Evolutionary conservation across 2,329 filamentous ascomycete species (phyloP).

Genomic region (Fusarium burgessii): DNA sequence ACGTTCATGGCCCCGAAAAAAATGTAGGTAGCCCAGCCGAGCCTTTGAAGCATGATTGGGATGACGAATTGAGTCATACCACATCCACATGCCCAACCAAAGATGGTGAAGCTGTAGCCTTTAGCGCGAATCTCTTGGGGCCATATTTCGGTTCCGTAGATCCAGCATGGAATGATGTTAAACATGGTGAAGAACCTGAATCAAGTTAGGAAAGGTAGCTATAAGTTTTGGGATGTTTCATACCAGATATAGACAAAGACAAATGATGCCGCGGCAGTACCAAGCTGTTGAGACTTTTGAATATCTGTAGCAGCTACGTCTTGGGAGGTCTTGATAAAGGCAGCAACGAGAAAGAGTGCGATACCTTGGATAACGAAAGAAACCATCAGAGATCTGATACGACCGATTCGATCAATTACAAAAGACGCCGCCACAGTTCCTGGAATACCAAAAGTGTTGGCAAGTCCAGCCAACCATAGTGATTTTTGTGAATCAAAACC

Average conservation of each 20-base stretch:
- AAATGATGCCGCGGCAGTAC: neutral
- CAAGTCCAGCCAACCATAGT: neutral
- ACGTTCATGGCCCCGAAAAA: neutral
- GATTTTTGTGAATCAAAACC: neutral
- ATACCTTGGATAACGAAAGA: neutral
- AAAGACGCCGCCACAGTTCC: neutral
- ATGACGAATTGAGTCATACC: neutral
- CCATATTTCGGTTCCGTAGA: neutral
- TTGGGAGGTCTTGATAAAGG: neutral
- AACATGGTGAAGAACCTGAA: neutral
- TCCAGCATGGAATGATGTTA: constrained; percentile 1
- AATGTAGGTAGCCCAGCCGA: neutral
- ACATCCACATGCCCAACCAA: neutral
- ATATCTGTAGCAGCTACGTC: neutral
- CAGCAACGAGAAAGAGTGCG: neutral
- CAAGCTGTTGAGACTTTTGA: neutral
- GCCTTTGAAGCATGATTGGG: neutral
- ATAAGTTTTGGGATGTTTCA: neutral
- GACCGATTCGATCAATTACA: neutral
- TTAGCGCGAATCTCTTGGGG: neutral
- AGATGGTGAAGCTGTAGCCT: neutral
- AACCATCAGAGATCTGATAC: neutral
- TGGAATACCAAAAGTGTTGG: neutral
- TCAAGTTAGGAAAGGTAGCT: neutral
- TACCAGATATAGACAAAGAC: neutral